Conservation (phyloP, 345 rosid species). For the Psidium guajava region DNA sequence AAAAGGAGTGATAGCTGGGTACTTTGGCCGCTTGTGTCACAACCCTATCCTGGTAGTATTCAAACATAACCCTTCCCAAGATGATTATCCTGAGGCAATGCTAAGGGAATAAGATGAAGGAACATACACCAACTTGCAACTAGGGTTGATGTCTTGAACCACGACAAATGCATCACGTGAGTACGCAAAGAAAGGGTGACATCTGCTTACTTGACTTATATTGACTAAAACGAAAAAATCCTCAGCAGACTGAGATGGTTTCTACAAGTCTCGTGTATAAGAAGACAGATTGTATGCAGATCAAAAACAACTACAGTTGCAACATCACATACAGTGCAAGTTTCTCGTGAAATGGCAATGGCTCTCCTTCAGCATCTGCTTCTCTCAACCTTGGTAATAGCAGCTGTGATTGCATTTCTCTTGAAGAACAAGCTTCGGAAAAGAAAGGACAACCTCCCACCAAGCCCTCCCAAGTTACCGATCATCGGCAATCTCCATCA, state of each 20-base stretch:
- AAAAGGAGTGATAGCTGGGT: neutral
- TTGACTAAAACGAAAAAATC: neutral
- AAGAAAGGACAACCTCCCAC: slow-evolving; percentile 23
- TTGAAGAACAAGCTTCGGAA: slow-evolving; percentile 1
- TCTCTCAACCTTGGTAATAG: neutral
- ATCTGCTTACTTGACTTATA: neutral
- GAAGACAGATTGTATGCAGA: neutral
- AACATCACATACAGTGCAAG: neutral
- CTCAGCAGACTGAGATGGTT: neutral
- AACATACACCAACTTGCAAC: too few relatives aligned
- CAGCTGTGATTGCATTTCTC: slow-evolving; percentile 4
- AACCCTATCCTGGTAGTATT: neutral
- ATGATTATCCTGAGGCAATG: neutral
- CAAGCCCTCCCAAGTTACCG: slow-evolving; percentile 32
- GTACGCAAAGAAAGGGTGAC: neutral
- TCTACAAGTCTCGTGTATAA: neutral
- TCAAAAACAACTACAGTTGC: neutral
- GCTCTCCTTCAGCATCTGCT: neutral
- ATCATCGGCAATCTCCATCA: slow-evolving; percentile 40
- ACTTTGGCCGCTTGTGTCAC: neutral
- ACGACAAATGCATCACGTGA: neutral
- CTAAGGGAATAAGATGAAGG: too few relatives aligned
- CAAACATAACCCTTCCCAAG: neutral
- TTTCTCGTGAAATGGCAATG: neutral
- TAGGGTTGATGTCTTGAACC: neutral